Evolutionary conservation across 2,329 filamentous ascomycete species (phyloP), one percentile per base, ranked within the genome.

Genomic region (Venturia carpophila): DNA sequence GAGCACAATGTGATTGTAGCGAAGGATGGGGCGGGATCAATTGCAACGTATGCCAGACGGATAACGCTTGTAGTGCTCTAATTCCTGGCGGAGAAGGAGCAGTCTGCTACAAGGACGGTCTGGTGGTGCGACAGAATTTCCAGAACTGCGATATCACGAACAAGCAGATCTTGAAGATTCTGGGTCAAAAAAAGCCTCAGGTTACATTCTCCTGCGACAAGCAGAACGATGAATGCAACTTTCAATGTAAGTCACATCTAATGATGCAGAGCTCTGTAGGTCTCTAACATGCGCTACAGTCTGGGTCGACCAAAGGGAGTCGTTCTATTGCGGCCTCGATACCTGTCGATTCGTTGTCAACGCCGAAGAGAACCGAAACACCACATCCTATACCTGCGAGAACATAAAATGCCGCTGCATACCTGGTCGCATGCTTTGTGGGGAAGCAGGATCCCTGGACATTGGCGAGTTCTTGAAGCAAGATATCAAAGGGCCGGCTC

Each of bases 141-240:
- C 95, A 99, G 78, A 94, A 96, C 79, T 99, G 94, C 78, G 91
- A 95, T 75, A 94, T 99, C 69, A 97, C 92, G 65, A 99, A 99
- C 79, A 85, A 86, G 75, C 94, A 96, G 80, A 99, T 99, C 72
- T 81, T 93, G 65, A 87, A 92, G 68, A 87, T 93, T 73, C 83
- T 99, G 61, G 90, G 92, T 71, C 87, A 89, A 56, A 85, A 92
- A 76, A 89, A 90, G 66, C 92, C 94, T 0, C 90, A 99, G 75
- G 94, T 95, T 30, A 99, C 94, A 0, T 99, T 99, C 73, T 91
- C 88, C 39, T 99, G 94, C 76, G 86, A 92, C 72, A 85, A 84
- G 43, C 85, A 89, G 63, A 81, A 86, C 5, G 81, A 84, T 24
- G 86, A 88, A 24, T 99, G 94, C 73, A 94, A 96, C 74, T 99